Percentiles rank a stretch among this genome's conserved stretches.
These are phyloP conservation scores for Breviolum minutum DNA, from an alignment of 73 alveolate genomes.

Conservation along the genomic window DNA sequence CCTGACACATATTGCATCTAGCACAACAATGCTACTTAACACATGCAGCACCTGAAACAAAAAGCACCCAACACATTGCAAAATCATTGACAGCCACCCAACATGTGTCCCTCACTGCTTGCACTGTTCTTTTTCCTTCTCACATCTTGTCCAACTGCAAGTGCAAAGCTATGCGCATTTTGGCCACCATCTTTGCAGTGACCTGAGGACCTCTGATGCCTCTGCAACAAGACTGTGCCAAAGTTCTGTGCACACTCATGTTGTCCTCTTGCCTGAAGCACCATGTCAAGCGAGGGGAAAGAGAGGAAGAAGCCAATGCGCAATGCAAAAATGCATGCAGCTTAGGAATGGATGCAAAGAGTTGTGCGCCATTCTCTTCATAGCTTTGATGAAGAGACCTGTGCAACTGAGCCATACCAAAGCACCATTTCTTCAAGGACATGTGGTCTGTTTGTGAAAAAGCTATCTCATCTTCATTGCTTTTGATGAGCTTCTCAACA, in stretches of 20 bases:
- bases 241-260: no score
- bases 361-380: not conserved
- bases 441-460: not conserved
- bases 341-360: not conserved
- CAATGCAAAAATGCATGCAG: not conserved
- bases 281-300: no score
- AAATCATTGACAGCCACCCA: no score
- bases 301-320: not conserved
- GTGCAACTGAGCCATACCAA: not conserved
- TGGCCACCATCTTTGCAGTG: not conserved
- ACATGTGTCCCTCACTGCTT: not conserved
- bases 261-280: no score
- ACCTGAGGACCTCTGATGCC: no score
- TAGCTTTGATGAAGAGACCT: not conserved
- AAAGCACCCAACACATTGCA: no score
- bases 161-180: constrained; percentile 9
- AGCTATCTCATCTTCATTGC: not conserved
- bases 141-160: not conserved
- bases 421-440: not conserved
- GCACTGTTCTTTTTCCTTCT: not conserved
- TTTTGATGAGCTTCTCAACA: not conserved
- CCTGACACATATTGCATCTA: no score
- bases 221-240: no score
- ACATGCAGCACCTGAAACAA: no score
- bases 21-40: no score